Evolutionary conservation across 208 protist genomes (phyloP), one percentile per base, ranked within the genome.

Genomic region (Wallacemonas collosoma): DNA sequence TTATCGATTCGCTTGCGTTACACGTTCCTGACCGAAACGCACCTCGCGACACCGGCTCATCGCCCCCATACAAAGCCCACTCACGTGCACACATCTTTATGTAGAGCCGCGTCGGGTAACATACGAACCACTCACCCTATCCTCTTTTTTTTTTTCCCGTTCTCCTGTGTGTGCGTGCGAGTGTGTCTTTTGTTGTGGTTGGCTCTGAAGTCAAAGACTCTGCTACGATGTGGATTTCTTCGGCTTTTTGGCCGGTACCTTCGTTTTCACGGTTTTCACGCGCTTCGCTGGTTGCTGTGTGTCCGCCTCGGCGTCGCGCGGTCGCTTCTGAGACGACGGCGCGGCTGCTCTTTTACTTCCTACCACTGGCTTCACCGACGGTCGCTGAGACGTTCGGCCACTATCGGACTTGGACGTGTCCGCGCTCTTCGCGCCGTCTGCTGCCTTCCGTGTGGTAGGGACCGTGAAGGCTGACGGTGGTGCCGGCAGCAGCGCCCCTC

Each of bases 401-500:
- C n/a, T 58, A 9, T 6, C 66, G 8, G 14, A 17, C 65, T 51
- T 64, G 12, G 36, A 54, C 65, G 63, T 66, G 2, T 4, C 63
- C 38, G n/a, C 26, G 41, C 6, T 5, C 17, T 36, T 39, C 39
- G 17, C 17, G 66, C 43, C 40, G 40, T 3, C n/a, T 36, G 58
- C 44, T 36, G 61, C 39, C 36, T 58, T 67, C 57, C 53, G 36
- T 63, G 47, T 47, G 55, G 44, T 17, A 36, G 57, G 65, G 39
- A 57, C 63, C 8, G 68, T 63, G 47, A 84, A 81, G 45, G 56
- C 76, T 12, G 47, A 66, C 41, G 78, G 48, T 17, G 75, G 53
- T 0, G 85, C 77, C 0, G 85, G 85, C n/a, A 91, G 71, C 40
- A 94, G 62, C 1, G 89, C 89, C 1, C 89, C 89, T 14, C 85